Conservation (phyloP, 192 early-diverging fungal species). For the Globomyces pollinis-pini region DNA sequence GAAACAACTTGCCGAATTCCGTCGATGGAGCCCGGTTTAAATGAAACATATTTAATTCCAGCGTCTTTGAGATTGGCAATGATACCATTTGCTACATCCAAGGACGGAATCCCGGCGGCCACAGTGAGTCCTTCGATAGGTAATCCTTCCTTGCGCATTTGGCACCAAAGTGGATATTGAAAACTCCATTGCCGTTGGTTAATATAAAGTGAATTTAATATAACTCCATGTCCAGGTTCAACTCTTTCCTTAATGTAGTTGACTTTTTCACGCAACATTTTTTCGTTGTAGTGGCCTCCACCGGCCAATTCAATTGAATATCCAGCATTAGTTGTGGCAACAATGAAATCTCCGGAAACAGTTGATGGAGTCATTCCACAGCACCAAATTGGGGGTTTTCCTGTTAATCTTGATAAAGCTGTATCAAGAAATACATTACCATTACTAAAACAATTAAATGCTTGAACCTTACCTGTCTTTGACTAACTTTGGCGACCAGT, state of each 20-base stretch:
- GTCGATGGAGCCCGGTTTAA: conserved; percentile 73
- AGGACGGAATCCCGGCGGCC: conserved; percentile 84
- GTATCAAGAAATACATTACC: conserved; percentile 78
- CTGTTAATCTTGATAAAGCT: conserved; percentile 72
- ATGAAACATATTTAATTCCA: conserved; percentile 75
- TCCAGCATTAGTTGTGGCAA: conserved; percentile 80
- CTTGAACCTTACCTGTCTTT: background rate
- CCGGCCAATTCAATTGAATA: conserved; percentile 88
- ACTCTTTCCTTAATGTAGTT: conserved; percentile 62
- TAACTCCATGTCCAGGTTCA: conserved; percentile 77
- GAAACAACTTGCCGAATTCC: conserved; percentile 75
- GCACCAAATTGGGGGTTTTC: conserved; percentile 88
- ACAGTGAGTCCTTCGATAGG: conserved; percentile 88
- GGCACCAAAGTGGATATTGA: conserved; percentile 72
- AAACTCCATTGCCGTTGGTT: conserved; percentile 88
- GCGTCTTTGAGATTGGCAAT: conserved; percentile 62
- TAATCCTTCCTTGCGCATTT: conserved; percentile 72
- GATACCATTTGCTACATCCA: conserved; percentile 78
- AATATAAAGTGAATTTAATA: conserved; percentile 84
- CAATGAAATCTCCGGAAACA: conserved; percentile 66
- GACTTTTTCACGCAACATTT: conserved; percentile 60
- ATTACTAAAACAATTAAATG: conserved; percentile 17
- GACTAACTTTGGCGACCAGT: background rate
- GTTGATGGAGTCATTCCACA: conserved; percentile 93
- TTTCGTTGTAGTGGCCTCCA: conserved; percentile 78